Evolutionary conservation across 177 flowering plant genomes (phyloP).

Genomic region (Vitis hybrid): DNA sequence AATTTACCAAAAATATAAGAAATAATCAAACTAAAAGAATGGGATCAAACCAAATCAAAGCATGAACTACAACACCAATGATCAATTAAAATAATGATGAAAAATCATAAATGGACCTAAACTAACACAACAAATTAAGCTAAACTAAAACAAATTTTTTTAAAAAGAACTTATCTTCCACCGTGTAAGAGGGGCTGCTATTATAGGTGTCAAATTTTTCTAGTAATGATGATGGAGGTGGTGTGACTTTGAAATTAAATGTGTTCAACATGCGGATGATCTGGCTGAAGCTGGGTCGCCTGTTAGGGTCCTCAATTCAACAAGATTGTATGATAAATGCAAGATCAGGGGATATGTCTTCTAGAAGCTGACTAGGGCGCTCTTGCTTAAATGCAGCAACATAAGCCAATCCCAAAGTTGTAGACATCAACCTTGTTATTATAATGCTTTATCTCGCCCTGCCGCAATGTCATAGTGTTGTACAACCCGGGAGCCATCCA

Average conservation of each 20-base stretch:
- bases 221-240: slow-evolving; percentile 41
- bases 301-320: slow-evolving; percentile 92
- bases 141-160: too few species aligned
- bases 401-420: slow-evolving; percentile 98
- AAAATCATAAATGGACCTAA: too few species aligned
- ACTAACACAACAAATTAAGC: too few species aligned
- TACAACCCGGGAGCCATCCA: slow-evolving; percentile 99
- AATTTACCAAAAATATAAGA: too few species aligned
- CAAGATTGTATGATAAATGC: slow-evolving; percentile 80
- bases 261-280: slow-evolving; percentile 82
- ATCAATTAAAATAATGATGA: too few species aligned
- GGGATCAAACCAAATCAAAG: too few species aligned
- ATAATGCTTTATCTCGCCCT: slow-evolving; percentile 94
- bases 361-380: slow-evolving; percentile 76
- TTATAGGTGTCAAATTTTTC: slow-evolving; percentile 26
- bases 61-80: too few species aligned
- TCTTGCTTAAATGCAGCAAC: slow-evolving; percentile 98
- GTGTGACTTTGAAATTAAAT: slow-evolving; percentile 56
- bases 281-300: slow-evolving; percentile 87
- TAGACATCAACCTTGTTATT: slow-evolving; percentile 95
- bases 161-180: too few species aligned
- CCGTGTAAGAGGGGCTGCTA: slow-evolving; percentile 1
- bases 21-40: too few species aligned
- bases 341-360: slow-evolving; percentile 68
- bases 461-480: slow-evolving; percentile 91